Conservation (phyloP, 1,284 basidiomycete genomes). For the Ganoderma meredithae region DNA sequence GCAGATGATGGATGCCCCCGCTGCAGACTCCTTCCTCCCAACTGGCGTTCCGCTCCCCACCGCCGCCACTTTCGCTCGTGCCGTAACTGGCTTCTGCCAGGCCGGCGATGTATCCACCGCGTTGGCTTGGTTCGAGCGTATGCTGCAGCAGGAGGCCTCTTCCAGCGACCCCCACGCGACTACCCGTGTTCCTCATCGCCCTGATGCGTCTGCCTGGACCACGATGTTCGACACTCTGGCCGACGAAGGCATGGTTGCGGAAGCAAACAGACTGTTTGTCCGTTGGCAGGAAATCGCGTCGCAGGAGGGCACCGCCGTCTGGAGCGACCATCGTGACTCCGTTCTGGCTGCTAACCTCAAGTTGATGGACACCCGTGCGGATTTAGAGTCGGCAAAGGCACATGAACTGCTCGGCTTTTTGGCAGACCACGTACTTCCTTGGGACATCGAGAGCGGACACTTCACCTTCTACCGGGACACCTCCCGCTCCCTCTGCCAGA, state of each 20-base stretch:
- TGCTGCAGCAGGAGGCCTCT: conserved; percentile 53
- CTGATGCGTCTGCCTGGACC: conserved; percentile 58
- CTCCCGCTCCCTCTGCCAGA: conserved; percentile 30
- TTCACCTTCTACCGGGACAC: conserved; percentile 31
- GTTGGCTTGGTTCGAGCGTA: conserved; percentile 72
- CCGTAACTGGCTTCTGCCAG: conserved; percentile 74
- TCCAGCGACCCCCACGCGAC: conserved; percentile 49
- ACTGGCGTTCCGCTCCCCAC: conserved; percentile 64
- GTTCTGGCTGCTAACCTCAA: conserved; percentile 51
- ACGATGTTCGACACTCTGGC: conserved; percentile 63
- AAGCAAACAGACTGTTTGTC: conserved; percentile 63
- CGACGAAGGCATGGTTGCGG: conserved; percentile 51
- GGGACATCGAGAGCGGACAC: conserved; percentile 23
- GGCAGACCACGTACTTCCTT: conserved; percentile 32
- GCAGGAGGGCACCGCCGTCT: conserved; percentile 47
- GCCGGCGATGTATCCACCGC: conserved; percentile 71
- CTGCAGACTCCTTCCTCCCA: conserved; percentile 45
- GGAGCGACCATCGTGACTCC: conserved; percentile 41
- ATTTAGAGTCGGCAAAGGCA: conserved; percentile 32
- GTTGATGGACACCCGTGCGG: conserved; percentile 41
- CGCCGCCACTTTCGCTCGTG: conserved; percentile 66
- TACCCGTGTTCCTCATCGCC: conserved; percentile 53
- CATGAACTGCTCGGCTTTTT: conserved; percentile 41
- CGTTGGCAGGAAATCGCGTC: conserved; percentile 45
- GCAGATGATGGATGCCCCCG: conserved; percentile 68